Base-by-base conservation (phyloP, 108 stramenopile species). In the Cyclotella sp. region DNA sequence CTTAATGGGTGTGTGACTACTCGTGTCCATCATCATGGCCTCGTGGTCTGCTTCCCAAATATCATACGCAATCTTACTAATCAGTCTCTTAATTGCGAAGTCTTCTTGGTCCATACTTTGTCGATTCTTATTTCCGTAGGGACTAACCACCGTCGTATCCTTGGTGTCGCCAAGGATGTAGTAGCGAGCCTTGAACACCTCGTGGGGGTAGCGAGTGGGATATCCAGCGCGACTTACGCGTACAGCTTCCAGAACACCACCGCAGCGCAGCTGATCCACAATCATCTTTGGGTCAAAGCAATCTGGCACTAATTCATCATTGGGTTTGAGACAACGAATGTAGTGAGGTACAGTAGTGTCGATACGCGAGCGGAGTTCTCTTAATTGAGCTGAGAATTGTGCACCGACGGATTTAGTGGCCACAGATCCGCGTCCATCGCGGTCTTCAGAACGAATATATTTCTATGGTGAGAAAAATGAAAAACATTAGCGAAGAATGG, bases 211-310 rank as follows among this genome's bases (percentile, higher is more conserved):
- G 28, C 98, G 95, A 11, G 96, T 96, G 14, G 98, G 97, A 75
- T 96, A 99, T 13, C 97, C 98, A 18, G 95, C 93, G 30, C 97
- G 89, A 57, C 93, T 95, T n/a, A 98, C 97, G 1, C 97, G 86
- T 19, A 99, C 98, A 42, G 98, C 97, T 76, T 98, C 97, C 34
- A 99, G 73, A 0, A 99, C 97, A 70, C 98, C 97, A 67, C 95
- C 95, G 72, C 94, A 98, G 44, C 95, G 88, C 10, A 97, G 82
- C 78, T 97, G 96, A 63, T 95, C 95, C 9, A 93, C 91, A 82
- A 95, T 84, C 67, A 91, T 92, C 66, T 88, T 90, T 6, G 93
- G 94, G 72, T 97, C 94, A 62, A 96, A 96, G 54, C 68, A 82
- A 60, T 95, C 90, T 0, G 95, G 85, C 12, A 83, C 71, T 27